Base-by-base conservation (phyloP, 306 rosid species). In the Quillaja saponaria region DNA sequence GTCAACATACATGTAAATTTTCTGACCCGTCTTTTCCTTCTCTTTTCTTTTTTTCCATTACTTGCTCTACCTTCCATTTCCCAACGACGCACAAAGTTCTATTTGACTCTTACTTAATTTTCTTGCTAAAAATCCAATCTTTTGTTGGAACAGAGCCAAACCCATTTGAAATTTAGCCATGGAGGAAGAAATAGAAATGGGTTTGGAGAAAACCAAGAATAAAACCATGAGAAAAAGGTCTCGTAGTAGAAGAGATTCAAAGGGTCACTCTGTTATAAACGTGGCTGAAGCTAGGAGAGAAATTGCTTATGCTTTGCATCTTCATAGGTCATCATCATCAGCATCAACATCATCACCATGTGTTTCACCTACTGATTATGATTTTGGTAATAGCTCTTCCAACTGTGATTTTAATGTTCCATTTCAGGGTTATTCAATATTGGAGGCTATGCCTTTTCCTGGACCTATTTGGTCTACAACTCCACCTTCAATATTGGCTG, bases 381-480 rank as follows among this genome's bases (percentile, higher is more conserved):
- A 40, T 1, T 25, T 17, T 45, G 69, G 73, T 61, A 66, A 49
- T 5, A 40, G 0, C 17, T 57, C 10, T 58, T 37, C 21, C 58
- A 45, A 39, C 52, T 13, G 18, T 47, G 75, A 75, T 19, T 58
- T 51, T 58, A 42, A 48, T 52, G 52, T 50, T 60, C 62, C 78
- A 19, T 53, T 71, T 68, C 39, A 13, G 63, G 59, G 76, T 58
- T 61, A 78, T 78, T 75, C 77, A 44, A 61, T 84, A 57, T n/a
- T 71, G 67, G 82, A 87, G 76, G 67, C 84, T 1, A 84, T 87
- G 78, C 91, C 91, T 65, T 49, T 59, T 16, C 79, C 86, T 39
- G 85, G 75, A 17, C 86, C 88, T 1, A 63, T 75, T 19, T 85
- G 91, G 91, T 85, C 88, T 6, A 80, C 86, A 50, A 69, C 88